phyloP scores from a whole-genome alignment of 805 yeast species.

The Candida montana region DNA sequence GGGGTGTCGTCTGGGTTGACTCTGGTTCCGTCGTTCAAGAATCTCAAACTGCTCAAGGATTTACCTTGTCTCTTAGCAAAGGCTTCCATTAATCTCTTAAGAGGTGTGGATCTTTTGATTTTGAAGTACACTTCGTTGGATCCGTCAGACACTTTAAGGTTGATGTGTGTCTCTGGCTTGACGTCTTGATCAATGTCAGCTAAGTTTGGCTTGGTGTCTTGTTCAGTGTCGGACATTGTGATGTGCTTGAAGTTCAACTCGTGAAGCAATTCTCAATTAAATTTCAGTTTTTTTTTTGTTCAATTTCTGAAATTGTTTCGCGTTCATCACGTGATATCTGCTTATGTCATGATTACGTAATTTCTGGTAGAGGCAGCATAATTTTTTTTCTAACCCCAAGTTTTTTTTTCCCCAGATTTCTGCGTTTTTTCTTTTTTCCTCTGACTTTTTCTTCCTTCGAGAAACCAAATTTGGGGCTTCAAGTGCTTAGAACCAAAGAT shows the following conservation, averaged over 20 bases:
- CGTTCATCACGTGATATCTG: neutral
- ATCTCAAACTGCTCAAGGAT: slow-evolving; percentile 73
- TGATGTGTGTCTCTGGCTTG: slow-evolving; percentile 73
- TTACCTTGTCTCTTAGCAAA: slow-evolving; percentile 98
- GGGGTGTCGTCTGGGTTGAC: slow-evolving; percentile 88
- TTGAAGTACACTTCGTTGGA: slow-evolving; percentile 92
- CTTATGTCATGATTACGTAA: neutral
- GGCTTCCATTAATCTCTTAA: slow-evolving; percentile 94
- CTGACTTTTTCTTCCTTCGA: neutral
- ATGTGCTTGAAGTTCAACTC: neutral
- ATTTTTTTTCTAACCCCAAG: neutral
- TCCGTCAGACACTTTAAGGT: slow-evolving; percentile 91
- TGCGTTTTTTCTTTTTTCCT: slow-evolving; percentile 1
- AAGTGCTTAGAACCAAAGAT: neutral
- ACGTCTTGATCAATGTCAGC: slow-evolving; percentile 41
- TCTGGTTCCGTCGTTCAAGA: slow-evolving; percentile 90
- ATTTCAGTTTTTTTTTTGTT: neutral
- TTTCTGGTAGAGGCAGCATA: neutral
- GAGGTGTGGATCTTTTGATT: slow-evolving; percentile 86
- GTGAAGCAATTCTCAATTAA: neutral
- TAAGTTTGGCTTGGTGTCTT: slow-evolving; percentile 29
- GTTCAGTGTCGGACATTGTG: slow-evolving; percentile 26
- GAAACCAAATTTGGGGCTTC: neutral
- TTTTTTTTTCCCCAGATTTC: slow-evolving; percentile 8
- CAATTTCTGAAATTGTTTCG: neutral